A percentile compares a stretch with the other conserved stretches of the same genome.
phyloP scores from a whole-genome alignment of 441 rosid genomes.

The Pelargonium myrrhifolium region DNA sequence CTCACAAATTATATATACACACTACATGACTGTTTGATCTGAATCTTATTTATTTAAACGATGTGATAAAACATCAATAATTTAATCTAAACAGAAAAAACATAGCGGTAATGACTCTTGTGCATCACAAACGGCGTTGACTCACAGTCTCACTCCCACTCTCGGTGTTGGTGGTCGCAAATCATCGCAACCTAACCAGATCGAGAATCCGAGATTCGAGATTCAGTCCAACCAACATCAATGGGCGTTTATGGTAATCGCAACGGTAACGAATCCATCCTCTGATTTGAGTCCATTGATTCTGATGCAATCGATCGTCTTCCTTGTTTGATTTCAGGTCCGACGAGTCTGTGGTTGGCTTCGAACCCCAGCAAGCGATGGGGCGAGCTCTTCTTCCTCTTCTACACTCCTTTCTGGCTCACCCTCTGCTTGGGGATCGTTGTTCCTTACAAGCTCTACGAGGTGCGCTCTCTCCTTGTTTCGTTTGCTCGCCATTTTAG shows the following conservation, averaged over 20 bases:
- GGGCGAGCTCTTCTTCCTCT: slow-evolving; percentile 89
- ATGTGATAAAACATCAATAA: no score
- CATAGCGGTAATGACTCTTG: no score
- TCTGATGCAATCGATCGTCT: no score
- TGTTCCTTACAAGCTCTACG: slow-evolving; percentile 85
- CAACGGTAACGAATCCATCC: no score
- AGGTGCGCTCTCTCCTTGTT: slow-evolving; percentile 36
- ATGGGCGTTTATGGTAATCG: background rate
- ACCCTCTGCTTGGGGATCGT: slow-evolving; percentile 80
- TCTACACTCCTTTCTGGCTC: slow-evolving; percentile 96
- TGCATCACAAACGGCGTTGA: background rate
- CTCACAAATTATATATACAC: no score
- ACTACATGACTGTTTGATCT: no score
- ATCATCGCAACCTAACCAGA: no score
- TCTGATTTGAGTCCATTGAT: no score
- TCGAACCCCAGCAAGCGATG: slow-evolving; percentile 85
- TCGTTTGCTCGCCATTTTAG: background rate
- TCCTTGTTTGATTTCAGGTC: background rate
- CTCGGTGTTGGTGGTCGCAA: background rate
- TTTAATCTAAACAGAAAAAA: no score
- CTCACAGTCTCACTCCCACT: background rate
- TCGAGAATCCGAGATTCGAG: no score
- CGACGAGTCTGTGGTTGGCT: slow-evolving; percentile 63
- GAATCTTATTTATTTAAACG: no score
- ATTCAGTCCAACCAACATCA: no score